Evolutionary conservation across 2,329 filamentous ascomycete species (phyloP).

Genomic region (Xylaria multiplex): DNA sequence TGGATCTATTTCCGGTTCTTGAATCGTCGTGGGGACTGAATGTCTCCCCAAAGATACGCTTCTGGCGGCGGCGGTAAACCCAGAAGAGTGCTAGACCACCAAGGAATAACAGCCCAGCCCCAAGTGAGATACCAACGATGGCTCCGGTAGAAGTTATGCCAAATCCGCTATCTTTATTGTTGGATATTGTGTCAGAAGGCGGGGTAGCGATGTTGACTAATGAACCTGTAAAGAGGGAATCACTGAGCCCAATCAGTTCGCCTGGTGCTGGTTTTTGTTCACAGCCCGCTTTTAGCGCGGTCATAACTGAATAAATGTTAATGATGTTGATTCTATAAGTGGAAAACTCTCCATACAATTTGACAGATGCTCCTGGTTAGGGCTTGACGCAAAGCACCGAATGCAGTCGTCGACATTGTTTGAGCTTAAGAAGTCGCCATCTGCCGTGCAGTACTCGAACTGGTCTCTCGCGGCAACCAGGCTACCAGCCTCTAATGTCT

Average conservation of each 20-base stretch:
- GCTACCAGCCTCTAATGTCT: slow-evolving; percentile 51
- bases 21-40: slow-evolving; percentile 42
- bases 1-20: slow-evolving; percentile 41
- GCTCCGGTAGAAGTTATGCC: slow-evolving; percentile 57
- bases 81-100: slow-evolving; percentile 57
- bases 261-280: slow-evolving; percentile 56
- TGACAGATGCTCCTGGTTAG: slow-evolving; percentile 55
- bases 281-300: slow-evolving; percentile 60
- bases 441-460: slow-evolving; percentile 56
- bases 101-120: slow-evolving; percentile 56
- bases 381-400: slow-evolving; percentile 55
- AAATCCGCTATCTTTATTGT: slow-evolving; percentile 40
- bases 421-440: slow-evolving; percentile 49
- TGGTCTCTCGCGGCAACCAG: slow-evolving; percentile 43
- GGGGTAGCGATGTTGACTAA: slow-evolving; percentile 54
- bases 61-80: slow-evolving; percentile 60
- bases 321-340: slow-evolving; percentile 26
- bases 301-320: slow-evolving; percentile 53
- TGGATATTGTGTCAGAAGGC: slow-evolving; percentile 39
- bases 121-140: slow-evolving; percentile 65
- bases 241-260: slow-evolving; percentile 53
- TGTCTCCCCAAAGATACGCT: slow-evolving; percentile 46
- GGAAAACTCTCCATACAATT: slow-evolving; percentile 56
- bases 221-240: slow-evolving; percentile 54
- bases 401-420: slow-evolving; percentile 52